Base-by-base conservation (phyloP, 2,329 filamentous ascomycete genomes). In the Macrophomina tecta region DNA sequence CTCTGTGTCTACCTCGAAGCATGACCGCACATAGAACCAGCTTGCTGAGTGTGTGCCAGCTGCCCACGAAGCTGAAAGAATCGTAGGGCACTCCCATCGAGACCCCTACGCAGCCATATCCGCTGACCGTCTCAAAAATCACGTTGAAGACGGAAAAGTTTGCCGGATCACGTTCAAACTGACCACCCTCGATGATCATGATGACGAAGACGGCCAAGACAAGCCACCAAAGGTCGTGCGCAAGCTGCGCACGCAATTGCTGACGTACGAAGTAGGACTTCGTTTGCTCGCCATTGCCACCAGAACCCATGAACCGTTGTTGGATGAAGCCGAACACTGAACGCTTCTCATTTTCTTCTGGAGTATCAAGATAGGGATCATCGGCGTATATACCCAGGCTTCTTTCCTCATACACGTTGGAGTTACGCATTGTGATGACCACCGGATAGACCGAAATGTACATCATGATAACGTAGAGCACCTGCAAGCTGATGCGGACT, bases 381-480 rank as follows among this genome's bases (percentile, higher is more conserved):
- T 78, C 73, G 11, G 78, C 76, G 71, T 89, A 90, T 32, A 89
- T 82, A 0, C 87, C 88, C 5, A 90, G 75, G 56, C 84, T 86
- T 53, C 83, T 82, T 72, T 89, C 87, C 75, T 89, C 86, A 73
- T 89, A 89, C 4, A 86, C 84, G 55, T 74, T 89, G 38, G 83
- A 85, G 64, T 85, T 83, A 51, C 87, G 83, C 76, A 89, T 87
- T 18, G 82, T 86, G 63, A 89, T 87, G 14, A 86, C 86, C 38
- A 89, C 85, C 0, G 87, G 87, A 67, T 87, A 88, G 4, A 86
- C 83, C 5, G 84, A 84, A 55, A 89, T 88, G 74, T 89, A 89
- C 87, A 90, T 89, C 87, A 89, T 89, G 52, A 87, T 81, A 0
- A 89, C 78, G 67, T 88, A 85, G 40, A 86, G 82, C 42, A 89